Percentiles rank a stretch among this genome's conserved stretches.
phyloP scores from a whole-genome alignment of 2,329 filamentous ascomycete species.

The Trichoderma aggressivum region DNA sequence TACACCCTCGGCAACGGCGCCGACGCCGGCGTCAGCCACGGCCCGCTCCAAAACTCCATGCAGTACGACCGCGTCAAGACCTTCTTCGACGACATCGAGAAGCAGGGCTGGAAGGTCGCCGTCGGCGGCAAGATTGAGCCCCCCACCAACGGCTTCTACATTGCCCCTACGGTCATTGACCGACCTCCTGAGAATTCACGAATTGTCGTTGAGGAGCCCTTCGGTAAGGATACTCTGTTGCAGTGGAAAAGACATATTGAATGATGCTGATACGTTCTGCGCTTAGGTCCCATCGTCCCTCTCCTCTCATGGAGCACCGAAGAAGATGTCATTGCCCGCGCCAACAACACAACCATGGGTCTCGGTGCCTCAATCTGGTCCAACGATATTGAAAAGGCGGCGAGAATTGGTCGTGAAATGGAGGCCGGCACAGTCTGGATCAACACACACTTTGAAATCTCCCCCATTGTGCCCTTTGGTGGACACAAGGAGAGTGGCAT shows the following conservation, averaged over 20 bases:
- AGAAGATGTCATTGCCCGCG: conserved; percentile 33
- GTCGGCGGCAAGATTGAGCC: conserved; percentile 35
- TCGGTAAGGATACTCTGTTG: conserved; percentile 22
- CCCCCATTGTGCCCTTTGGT: conserved; percentile 60
- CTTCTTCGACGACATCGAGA: conserved; percentile 33
- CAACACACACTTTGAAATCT: conserved; percentile 49
- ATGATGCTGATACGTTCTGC: neutral
- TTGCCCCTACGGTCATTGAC: conserved; percentile 63
- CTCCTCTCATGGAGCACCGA: conserved; percentile 31
- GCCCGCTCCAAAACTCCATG: conserved; percentile 59
- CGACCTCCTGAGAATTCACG: conserved; percentile 32
- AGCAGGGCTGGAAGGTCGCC: conserved; percentile 29
- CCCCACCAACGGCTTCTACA: conserved; percentile 76
- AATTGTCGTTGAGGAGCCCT: conserved; percentile 36
- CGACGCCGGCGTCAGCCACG: conserved; percentile 42
- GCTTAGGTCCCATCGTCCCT: conserved; percentile 30
- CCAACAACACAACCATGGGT: conserved; percentile 50
- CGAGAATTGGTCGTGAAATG: conserved; percentile 47
- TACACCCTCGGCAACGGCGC: conserved; percentile 36
- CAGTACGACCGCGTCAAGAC: conserved; percentile 41
- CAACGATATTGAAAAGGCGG: conserved; percentile 44
- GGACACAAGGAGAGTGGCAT: conserved; percentile 62
- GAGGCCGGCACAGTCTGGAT: conserved; percentile 51
- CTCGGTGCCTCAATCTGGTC: conserved; percentile 57
- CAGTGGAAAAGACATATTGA: no score